Percentiles rank a stretch among this genome's conserved stretches.
Conservation (phyloP, 2,329 filamentous ascomycete species). For the Huntiella moniliformis region DNA sequence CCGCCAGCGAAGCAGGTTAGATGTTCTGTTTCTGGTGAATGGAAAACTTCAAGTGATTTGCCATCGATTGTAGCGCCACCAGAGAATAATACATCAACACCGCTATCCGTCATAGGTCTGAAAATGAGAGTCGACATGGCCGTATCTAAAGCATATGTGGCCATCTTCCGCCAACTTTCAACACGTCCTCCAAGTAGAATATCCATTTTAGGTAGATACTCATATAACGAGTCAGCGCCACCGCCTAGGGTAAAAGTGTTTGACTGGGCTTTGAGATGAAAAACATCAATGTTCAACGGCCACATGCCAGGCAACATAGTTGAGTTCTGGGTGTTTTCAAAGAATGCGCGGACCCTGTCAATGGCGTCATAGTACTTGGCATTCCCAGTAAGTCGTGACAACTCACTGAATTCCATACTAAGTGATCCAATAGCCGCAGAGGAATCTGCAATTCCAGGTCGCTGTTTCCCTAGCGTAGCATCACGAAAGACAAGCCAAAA, state of each 20-base stretch:
- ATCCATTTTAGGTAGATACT: constrained; percentile 43
- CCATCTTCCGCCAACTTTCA: constrained; percentile 44
- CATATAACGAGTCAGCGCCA: constrained; percentile 36
- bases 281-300: constrained; percentile 42
- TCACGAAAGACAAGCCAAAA: constrained; percentile 26
- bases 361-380: constrained; percentile 43
- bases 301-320: constrained; percentile 62
- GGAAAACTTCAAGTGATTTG: neutral
- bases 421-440: constrained; percentile 42
- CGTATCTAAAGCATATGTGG: constrained; percentile 38
- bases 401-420: constrained; percentile 54
- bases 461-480: constrained; percentile 26
- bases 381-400: constrained; percentile 55
- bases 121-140: constrained; percentile 47
- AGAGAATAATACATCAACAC: constrained; percentile 44
- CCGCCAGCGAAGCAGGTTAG: constrained; percentile 53
- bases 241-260: constrained; percentile 33
- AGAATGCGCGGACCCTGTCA: constrained; percentile 49
- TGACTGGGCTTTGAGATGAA: constrained; percentile 17
- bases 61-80: constrained; percentile 19
- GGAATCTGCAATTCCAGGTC: constrained; percentile 29
- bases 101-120: constrained; percentile 44
- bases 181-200: constrained; percentile 46
- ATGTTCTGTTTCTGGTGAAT: constrained; percentile 25
- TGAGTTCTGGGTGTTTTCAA: constrained; percentile 48